A percentile compares a stretch with the other conserved stretches of the same genome.
Conservation (phyloP, 75 land plant species). For the Pseudotsuga menziesii region DNA sequence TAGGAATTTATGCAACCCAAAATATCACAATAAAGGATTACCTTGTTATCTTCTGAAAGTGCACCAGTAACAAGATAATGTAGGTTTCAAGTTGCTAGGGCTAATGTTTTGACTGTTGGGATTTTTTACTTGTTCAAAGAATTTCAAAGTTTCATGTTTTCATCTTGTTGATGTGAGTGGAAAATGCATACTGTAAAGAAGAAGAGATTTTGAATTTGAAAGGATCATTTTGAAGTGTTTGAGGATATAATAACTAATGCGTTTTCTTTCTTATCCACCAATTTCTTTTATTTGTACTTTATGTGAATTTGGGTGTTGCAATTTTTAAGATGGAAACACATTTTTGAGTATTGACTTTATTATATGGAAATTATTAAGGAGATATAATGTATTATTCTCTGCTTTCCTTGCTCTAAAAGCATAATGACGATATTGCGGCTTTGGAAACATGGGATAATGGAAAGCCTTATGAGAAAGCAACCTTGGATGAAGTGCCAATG, state of each 20-base stretch:
- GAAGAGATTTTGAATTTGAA: too few relatives aligned
- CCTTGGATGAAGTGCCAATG: conserved; percentile 56
- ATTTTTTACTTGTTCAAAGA: conserved; percentile 3
- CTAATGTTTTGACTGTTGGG: background rate
- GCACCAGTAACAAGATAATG: background rate
- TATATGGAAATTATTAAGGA: conserved; percentile 36
- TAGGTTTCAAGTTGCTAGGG: background rate
- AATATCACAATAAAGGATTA: background rate
- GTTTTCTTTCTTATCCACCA: too few relatives aligned
- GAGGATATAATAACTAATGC: too few relatives aligned
- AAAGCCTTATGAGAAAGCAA: conserved; percentile 72
- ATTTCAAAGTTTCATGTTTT: too few relatives aligned
- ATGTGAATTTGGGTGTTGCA: too few relatives aligned
- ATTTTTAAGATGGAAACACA: too few relatives aligned
- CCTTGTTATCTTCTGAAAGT: background rate
- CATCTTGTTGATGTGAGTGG: too few relatives aligned
- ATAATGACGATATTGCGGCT: conserved; percentile 75
- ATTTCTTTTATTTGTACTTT: too few relatives aligned
- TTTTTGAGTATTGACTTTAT: background rate
- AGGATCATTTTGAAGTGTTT: too few relatives aligned
- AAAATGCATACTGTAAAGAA: too few relatives aligned
- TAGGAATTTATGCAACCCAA: background rate
- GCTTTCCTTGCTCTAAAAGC: conserved; percentile 81
- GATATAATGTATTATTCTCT: conserved; percentile 42
- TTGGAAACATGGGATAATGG: conserved; percentile 90